Conservation (phyloP, 164 flowering plant genomes). For the Magnolia changhungtana region DNA sequence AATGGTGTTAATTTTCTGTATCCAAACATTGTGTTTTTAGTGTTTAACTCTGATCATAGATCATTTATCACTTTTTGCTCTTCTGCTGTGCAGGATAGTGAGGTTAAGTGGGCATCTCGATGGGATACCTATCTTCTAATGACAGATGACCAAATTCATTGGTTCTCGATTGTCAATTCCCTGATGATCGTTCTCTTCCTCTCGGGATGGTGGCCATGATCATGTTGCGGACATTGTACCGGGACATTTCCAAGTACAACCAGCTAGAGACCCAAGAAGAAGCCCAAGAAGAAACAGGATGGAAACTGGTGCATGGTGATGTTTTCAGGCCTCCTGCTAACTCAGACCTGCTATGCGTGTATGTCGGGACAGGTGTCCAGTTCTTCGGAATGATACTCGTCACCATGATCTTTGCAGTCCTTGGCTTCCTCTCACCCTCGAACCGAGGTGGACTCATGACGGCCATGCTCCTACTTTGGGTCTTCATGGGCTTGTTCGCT, state of each 20-base stretch:
- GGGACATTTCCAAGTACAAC: slow-evolving; percentile 87
- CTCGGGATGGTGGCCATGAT: slow-evolving; percentile 92
- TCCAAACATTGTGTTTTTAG: not conserved
- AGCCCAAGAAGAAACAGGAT: slow-evolving; percentile 92
- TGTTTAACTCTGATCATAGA: not conserved
- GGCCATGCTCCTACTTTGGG: slow-evolving; percentile 88
- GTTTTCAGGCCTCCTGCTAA: slow-evolving; percentile 79
- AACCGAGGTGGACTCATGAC: slow-evolving; percentile 88
- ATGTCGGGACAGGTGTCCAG: slow-evolving; percentile 91
- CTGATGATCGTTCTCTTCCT: slow-evolving; percentile 90
- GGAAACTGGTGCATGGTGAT: slow-evolving; percentile 94
- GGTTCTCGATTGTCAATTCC: slow-evolving; percentile 89
- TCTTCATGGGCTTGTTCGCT: slow-evolving; percentile 86
- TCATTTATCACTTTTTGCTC: not conserved
- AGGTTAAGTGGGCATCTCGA: slow-evolving; percentile 85
- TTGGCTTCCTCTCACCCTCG: slow-evolving; percentile 87
- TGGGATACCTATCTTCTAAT: slow-evolving; percentile 90
- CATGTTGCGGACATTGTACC: slow-evolving; percentile 81
- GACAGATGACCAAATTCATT: slow-evolving; percentile 84
- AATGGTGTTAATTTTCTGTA: not conserved
- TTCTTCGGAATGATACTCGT: slow-evolving; percentile 83
- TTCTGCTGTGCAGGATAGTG: slow-evolving; percentile 44
- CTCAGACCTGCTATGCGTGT: slow-evolving; percentile 76
- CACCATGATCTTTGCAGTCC: slow-evolving; percentile 80
- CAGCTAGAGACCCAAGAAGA: slow-evolving; percentile 92